Evolutionary conservation across 192 early-diverging fungal species (phyloP).

Genomic region (Geranomyces michiganensis): DNA sequence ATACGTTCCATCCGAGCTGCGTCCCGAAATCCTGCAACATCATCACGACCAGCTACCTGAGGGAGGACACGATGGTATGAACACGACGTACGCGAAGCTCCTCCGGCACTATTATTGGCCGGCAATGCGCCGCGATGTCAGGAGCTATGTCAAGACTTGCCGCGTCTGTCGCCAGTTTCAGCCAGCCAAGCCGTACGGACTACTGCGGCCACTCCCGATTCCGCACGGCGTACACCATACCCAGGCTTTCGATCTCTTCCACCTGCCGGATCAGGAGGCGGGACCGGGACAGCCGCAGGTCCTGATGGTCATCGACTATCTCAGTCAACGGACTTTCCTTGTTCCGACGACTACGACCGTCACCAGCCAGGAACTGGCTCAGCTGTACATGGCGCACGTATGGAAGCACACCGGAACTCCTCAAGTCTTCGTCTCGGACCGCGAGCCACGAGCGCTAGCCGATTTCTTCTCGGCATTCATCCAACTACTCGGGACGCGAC

Average conservation of each 20-base stretch:
- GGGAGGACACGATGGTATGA: background rate
- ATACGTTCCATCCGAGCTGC: background rate
- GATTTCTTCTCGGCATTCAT: constrained; percentile 16
- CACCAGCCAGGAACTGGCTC: background rate
- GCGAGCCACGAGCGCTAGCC: constrained; percentile 12
- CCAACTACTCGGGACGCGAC: background rate
- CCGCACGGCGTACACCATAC: background rate
- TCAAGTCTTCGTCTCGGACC: too few relatives aligned
- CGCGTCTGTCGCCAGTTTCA: background rate
- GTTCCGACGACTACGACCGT: background rate
- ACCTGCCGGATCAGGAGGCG: background rate
- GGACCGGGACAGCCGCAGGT: background rate
- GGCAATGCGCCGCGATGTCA: background rate
- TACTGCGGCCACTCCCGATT: background rate
- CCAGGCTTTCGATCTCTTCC: background rate
- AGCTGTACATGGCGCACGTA: too few relatives aligned
- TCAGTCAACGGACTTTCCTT: background rate
- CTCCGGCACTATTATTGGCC: background rate
- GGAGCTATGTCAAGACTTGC: background rate
- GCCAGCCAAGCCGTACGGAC: background rate
- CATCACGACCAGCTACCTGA: background rate
- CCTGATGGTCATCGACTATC: background rate
- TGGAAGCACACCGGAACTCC: constrained; percentile 4
- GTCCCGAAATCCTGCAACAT: background rate
- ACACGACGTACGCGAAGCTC: background rate